Percentiles rank a stretch among this genome's conserved stretches.
Conservation (phyloP, 495 filamentous ascomycete species). For the Melanomma pulvis-pyrius region DNA sequence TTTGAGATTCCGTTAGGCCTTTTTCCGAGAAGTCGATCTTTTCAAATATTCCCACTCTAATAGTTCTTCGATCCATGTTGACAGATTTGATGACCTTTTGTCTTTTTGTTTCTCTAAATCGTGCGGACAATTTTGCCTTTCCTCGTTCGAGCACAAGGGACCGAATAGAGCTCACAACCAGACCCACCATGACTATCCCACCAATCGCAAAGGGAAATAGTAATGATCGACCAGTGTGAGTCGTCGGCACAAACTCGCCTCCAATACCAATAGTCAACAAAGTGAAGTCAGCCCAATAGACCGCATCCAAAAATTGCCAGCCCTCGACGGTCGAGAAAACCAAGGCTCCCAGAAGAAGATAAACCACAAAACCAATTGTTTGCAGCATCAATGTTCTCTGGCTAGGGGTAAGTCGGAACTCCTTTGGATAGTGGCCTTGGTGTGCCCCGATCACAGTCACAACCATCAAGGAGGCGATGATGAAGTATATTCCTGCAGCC, state of each 20-base stretch:
- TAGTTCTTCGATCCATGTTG: slow-evolving; percentile 50
- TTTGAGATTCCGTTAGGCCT: slow-evolving; percentile 55
- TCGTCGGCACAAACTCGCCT: slow-evolving; percentile 66
- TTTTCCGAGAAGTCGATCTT: slow-evolving; percentile 42
- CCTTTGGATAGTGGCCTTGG: slow-evolving; percentile 63
- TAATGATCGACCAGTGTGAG: slow-evolving; percentile 64
- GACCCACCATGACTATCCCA: slow-evolving; percentile 79
- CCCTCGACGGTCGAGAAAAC: slow-evolving; percentile 72
- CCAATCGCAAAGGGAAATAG: slow-evolving; percentile 80
- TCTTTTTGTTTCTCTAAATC: slow-evolving; percentile 72
- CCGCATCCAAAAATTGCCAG: slow-evolving; percentile 76
- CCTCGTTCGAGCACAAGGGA: slow-evolving; percentile 78
- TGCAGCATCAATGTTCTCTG: slow-evolving; percentile 88
- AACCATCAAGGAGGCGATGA: slow-evolving; percentile 70
- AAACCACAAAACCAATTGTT: slow-evolving; percentile 76
- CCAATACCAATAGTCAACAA: slow-evolving; percentile 79
- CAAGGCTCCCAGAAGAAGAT: slow-evolving; percentile 72
- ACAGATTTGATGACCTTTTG: slow-evolving; percentile 57
- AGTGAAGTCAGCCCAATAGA: slow-evolving; percentile 85
- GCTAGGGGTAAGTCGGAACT: slow-evolving; percentile 71
- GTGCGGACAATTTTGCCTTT: slow-evolving; percentile 66
- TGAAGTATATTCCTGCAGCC: slow-evolving; percentile 74
- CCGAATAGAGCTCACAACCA: slow-evolving; percentile 78
- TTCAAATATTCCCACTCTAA: slow-evolving; percentile 55
- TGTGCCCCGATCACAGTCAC: slow-evolving; percentile 69